Evolutionary conservation across 192 early-diverging fungal species (phyloP), one percentile per base, ranked within the genome.

Genomic region (Backusella westeae): DNA sequence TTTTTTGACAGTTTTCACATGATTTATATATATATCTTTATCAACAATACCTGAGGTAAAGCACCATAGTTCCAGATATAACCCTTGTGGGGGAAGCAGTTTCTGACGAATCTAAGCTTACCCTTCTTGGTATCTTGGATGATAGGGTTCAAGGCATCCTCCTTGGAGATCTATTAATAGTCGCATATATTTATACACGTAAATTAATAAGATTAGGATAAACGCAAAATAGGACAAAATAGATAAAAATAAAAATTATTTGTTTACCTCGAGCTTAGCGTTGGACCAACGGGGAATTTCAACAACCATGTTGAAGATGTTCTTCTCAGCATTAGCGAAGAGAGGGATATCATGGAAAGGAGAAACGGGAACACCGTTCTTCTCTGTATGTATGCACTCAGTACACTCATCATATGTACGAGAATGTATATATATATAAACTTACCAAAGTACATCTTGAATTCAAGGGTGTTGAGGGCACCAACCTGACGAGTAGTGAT

Each of bases 61-160:
- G 97, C 97, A 82, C 98, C 98, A 80, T 99, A 98, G 96, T 99
- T 99, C 98, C 98, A 99, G 87, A 99, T 98, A 87, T 99, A 99
- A 75, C 98, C 98, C 86, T 99, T 95, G 92, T 98, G 96, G 9
- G 98, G 98, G 93, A 98, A 99, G 85, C 94, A 93, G 92, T 99
- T 98, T 84, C 96, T 92, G 75, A 99, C 97, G 83, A 90, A 98
- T 75, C 98, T 92, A 76, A 98, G 94, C 89, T 99, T 99, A 79
- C 96, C 96, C 89, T 99, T 99, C 92, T 98, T 98, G 79, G 92
- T 89, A 81, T 99, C 98, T 87, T 99, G 98, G 89, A 96, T 94
- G 87, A 99, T 98, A 69, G 98, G 98, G 93, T 99, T 99, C 86
- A 99, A 90, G 74, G 88, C 72, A 82, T 97, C 95, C 78, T 98